A percentile compares a stretch with the other conserved stretches of the same genome.
phyloP scores from a whole-genome alignment of 345 rosid species.

The Rhizophora apiculata region DNA sequence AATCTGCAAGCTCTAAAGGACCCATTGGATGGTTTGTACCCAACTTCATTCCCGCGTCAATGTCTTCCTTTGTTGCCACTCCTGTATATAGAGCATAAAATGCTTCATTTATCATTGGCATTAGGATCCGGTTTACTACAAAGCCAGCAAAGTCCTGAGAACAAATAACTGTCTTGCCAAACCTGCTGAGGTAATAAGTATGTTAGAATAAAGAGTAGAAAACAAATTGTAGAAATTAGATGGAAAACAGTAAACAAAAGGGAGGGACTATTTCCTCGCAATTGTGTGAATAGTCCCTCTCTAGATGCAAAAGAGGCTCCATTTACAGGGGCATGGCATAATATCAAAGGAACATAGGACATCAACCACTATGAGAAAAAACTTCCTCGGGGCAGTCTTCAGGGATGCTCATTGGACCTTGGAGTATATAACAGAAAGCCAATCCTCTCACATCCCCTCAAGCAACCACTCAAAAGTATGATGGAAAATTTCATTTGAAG shows the following conservation, averaged over 20 bases:
- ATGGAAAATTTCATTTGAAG: neutral
- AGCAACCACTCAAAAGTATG: no score
- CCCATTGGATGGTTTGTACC: constrained; percentile 96
- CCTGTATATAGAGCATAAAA: constrained; percentile 78
- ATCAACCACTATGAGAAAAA: neutral
- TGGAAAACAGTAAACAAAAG: no score
- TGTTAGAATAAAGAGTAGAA: neutral
- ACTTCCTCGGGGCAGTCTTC: no score
- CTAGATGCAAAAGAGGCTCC: neutral
- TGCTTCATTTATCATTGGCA: constrained; percentile 98
- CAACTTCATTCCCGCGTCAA: constrained; percentile 81
- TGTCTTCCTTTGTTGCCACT: constrained; percentile 89
- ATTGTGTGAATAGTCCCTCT: no score
- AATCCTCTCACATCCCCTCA: no score
- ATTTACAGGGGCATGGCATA: neutral
- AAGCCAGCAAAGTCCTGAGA: constrained; percentile 81
- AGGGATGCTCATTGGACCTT: no score
- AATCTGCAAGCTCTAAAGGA: constrained; percentile 78
- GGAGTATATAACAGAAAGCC: no score
- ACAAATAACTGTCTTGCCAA: constrained; percentile 71
- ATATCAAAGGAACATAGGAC: neutral
- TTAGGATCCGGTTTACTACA: constrained; percentile 79
- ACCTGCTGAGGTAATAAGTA: constrained; percentile 38
- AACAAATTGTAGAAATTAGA: no score
- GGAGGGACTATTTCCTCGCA: no score